Conservation (phyloP, 2,329 filamentous ascomycete species). For the Fusarium torulosum region DNA sequence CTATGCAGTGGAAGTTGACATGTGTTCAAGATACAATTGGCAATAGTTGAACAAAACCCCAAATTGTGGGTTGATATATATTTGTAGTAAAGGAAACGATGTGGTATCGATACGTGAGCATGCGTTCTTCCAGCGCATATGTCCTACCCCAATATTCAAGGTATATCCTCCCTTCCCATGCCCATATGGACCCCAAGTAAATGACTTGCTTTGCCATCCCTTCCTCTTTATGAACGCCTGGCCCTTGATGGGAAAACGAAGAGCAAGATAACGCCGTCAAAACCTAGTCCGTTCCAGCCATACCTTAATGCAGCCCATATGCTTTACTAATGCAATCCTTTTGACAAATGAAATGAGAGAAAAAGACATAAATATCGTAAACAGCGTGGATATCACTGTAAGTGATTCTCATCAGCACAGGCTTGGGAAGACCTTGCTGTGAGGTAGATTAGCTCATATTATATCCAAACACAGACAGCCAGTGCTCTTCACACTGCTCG, state of each 20-base stretch:
- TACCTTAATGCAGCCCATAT: slow-evolving; percentile 39
- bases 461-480: slow-evolving; percentile 38
- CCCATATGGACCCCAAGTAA: slow-evolving; percentile 21
- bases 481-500: slow-evolving; percentile 46
- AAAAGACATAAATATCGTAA: slow-evolving; percentile 36
- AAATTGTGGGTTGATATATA: slow-evolving; percentile 17
- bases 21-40: background rate
- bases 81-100: slow-evolving; percentile 40
- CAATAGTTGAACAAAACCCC: slow-evolving; percentile 7
- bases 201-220: slow-evolving; percentile 26
- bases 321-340: slow-evolving; percentile 32
- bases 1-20: background rate
- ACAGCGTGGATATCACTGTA: slow-evolving; percentile 23
- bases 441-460: slow-evolving; percentile 7
- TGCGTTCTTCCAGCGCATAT: slow-evolving; percentile 44
- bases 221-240: slow-evolving; percentile 45
- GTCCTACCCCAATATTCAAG: slow-evolving; percentile 29
- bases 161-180: slow-evolving; percentile 33
- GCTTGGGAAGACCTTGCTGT: background rate
- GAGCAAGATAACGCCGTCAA: slow-evolving; percentile 41
- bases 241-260: slow-evolving; percentile 19
- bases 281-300: slow-evolving; percentile 28
- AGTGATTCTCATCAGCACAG: slow-evolving; percentile 9
- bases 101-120: slow-evolving; percentile 46
- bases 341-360: slow-evolving; percentile 38